Base-by-base conservation (phyloP, 805 yeast genomes). In the Nakazawaea populi region DNA sequence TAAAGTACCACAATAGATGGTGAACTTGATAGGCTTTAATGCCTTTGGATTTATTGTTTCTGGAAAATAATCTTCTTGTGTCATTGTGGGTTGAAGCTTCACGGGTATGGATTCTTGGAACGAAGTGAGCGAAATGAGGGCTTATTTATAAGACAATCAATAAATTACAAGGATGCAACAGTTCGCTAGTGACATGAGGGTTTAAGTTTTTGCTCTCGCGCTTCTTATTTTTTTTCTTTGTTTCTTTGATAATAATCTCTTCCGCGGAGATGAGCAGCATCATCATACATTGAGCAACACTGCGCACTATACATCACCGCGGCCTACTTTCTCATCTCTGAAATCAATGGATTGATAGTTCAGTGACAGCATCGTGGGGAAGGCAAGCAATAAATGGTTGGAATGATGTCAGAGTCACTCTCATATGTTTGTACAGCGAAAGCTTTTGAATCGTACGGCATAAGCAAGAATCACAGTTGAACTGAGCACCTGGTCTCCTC, bases 1-100 rank as follows among this genome's bases (percentile, higher is more conserved):
- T 52, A 87, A 74, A 1, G 90, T 83, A 5, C 95, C 96, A 56
- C 73, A 74, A 65, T 77, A 85, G 4, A 83, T 70, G 0, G 78
- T 74, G 55, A 58, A 62, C 18, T 46, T 46, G 39, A 51, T 46
- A 7, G 44, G 11, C n/a, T 43, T 5, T 32, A 32, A 31, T 18
- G 47, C 50, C 37, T 42, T 46, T 37, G 53, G 46, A 6, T 46
- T 28, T 35, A 51, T 42, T 4, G 34, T 18, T 4, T 32, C 12
- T 5, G 47, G 29, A 29, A 51, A 51, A 31, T n/a, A 45, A 30
- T 36, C 41, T 18, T 51, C 53, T 42, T 43, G 37, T 11, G 53
- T 51, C 53, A 51, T 51, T 38, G 38, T 43, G 9, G 12, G 12
- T n/a, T 42, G 6, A 11, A 24, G 28, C 12, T 27, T 41, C 10